Percentiles rank a stretch among this genome's conserved stretches.
Conservation (phyloP, 192 early-diverging fungal species). For the Chytriomyces confervae region DNA sequence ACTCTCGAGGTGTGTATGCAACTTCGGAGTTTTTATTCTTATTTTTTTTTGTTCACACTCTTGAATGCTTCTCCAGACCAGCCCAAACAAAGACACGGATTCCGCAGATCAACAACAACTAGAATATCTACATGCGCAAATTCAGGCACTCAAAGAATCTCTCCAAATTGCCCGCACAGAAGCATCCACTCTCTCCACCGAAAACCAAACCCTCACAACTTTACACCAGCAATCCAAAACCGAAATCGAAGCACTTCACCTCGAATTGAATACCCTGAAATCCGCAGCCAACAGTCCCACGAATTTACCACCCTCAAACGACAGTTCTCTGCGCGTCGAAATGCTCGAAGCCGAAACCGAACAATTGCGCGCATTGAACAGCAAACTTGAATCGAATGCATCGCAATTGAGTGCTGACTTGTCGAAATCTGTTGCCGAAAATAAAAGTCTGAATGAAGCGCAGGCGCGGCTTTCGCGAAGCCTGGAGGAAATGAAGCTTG, state of each 20-base stretch:
- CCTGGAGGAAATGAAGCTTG: not conserved
- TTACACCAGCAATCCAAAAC: not conserved
- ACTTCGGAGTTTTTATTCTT: too few relatives aligned
- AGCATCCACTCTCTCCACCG: not conserved
- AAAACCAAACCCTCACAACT: slow-evolving; percentile 1
- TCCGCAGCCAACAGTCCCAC: not conserved
- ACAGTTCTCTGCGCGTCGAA: not conserved
- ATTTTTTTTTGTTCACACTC: too few relatives aligned
- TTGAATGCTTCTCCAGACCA: not conserved
- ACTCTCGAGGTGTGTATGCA: not conserved
- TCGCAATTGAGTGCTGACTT: too few relatives aligned
- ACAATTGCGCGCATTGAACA: not conserved
- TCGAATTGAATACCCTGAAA: not conserved
- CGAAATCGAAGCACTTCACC: not conserved
- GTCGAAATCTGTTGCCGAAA: too few relatives aligned
- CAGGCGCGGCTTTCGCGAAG: not conserved
- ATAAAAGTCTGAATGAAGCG: not conserved
- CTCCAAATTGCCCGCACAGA: too few relatives aligned
- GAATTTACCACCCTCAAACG: not conserved
- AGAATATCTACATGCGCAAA: not conserved
- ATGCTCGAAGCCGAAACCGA: not conserved
- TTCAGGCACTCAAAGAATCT: not conserved
- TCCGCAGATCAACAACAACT: not conserved
- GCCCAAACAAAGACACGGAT: not conserved
- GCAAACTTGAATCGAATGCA: too few relatives aligned